Base-by-base conservation (phyloP, 371 early-diverging fungal genomes). In the Mucor sp. region DNA sequence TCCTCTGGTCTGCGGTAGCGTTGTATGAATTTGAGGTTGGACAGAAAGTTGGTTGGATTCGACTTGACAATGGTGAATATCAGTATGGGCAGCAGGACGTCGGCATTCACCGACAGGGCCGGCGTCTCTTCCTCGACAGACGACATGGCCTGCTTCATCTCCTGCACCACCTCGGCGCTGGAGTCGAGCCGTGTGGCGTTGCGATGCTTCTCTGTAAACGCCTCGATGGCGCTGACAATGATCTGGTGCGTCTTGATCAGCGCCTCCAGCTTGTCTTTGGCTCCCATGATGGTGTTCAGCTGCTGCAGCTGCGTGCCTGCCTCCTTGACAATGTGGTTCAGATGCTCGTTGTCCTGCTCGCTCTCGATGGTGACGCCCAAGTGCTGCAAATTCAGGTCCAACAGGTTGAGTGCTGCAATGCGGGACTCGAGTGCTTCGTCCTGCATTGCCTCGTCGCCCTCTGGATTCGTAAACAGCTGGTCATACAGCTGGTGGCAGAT, bases 361-460 rank as follows among this genome's bases (percentile, higher is more conserved):
- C 80, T 74, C 21, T 77, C 72, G 14, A 83, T 66, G 6, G 79
- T 69, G 21, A 90, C 82, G 0, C 90, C 90, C 50, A 91, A 65
- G 61, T 91, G 88, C 0, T 74, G 77, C 30, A 89, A 68, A 8
- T 79, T 71, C 30, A 91, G 64, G 19, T 87, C 90, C 14, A 90
- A 71, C 41, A 89, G 65, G 57, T 89, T 89, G 14, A 91, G 70
- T n/a, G 91, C 91, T 3, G 89, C 90, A 39, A 90, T 88, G 39
- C 88, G 86, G 62, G 90, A 88, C 48, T 86, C 88, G 14, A 90
- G 67, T 47, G 84, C 87, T 65, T 89, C 89, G 50, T 90, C 91
- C 35, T 81, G 86, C 69, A 80, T 69, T 1, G 80, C 75, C 58
- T 89, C 91, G 66, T 87, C 87, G 5, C 78, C 75, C 33, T 65